These are phyloP conservation scores for Suillus subluteus DNA, from an alignment of 768 basidiomycete genomes.

Conservation along the genomic window DNA sequence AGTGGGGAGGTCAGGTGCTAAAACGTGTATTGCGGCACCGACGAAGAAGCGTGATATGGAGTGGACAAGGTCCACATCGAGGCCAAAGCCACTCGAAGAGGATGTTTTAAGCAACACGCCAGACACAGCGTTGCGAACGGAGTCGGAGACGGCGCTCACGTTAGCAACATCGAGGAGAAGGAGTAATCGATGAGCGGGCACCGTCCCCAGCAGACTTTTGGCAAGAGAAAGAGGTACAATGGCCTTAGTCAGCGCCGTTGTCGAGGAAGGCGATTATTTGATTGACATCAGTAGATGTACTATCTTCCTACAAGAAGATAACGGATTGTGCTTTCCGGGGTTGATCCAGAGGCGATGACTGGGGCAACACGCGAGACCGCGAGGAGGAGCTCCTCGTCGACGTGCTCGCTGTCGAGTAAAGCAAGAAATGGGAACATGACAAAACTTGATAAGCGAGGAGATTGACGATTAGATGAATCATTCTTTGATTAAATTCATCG, in stretches of 20 bases:
- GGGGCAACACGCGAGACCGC: conserved; percentile 80
- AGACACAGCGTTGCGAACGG: conserved; percentile 70
- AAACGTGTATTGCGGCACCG: conserved; percentile 64
- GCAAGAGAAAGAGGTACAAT: conserved; percentile 71
- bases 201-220: conserved; percentile 63
- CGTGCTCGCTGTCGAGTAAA: conserved; percentile 51
- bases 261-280: conserved; percentile 71
- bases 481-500: not conserved
- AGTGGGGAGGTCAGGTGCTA: conserved; percentile 58
- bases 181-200: conserved; percentile 74
- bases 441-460: not conserved
- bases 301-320: conserved; percentile 62
- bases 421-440: conserved; percentile 60
- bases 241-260: conserved; percentile 76
- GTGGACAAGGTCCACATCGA: conserved; percentile 72
- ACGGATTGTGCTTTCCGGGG: conserved; percentile 35
- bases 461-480: not conserved
- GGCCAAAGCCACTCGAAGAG: conserved; percentile 37
- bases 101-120: conserved; percentile 81
- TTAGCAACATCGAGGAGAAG: conserved; percentile 77
- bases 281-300: conserved; percentile 48
- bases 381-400: conserved; percentile 50
- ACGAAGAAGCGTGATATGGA: conserved; percentile 78
- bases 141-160: conserved; percentile 76
- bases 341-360: conserved; percentile 48